Conservation (phyloP, 495 filamentous ascomycete species). For the Hypoxylon subgilvum region DNA sequence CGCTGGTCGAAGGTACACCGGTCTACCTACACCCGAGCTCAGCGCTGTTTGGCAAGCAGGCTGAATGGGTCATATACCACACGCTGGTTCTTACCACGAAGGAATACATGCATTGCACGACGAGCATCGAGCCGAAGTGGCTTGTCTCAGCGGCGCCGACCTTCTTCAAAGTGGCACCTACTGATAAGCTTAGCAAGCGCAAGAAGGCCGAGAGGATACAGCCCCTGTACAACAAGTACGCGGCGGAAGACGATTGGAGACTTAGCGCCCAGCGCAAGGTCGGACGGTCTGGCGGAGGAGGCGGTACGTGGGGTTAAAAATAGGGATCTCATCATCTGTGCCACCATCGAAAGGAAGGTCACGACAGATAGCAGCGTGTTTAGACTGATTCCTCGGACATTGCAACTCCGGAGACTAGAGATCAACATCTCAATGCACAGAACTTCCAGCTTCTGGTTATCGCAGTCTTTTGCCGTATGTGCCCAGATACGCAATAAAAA, state of each 20-base stretch:
- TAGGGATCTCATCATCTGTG: neutral
- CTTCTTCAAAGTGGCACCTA: constrained; percentile 97
- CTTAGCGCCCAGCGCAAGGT: constrained; percentile 85
- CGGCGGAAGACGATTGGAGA: constrained; percentile 88
- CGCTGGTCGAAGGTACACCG: constrained; percentile 89
- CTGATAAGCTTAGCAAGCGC: constrained; percentile 83
- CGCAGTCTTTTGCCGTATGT: too few relatives aligned
- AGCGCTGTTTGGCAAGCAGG: constrained; percentile 91
- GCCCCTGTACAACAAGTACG: constrained; percentile 90
- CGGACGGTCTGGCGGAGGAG: constrained; percentile 87
- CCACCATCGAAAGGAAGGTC: neutral
- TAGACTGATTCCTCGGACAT: neutral
- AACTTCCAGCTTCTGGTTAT: too few relatives aligned
- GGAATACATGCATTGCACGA: constrained; percentile 97
- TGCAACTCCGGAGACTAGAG: too few relatives aligned
- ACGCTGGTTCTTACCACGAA: constrained; percentile 87
- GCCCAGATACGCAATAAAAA: too few relatives aligned
- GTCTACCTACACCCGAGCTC: constrained; percentile 92
- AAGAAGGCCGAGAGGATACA: constrained; percentile 95
- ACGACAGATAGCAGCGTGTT: too few relatives aligned
- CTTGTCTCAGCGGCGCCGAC: constrained; percentile 91
- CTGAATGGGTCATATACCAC: constrained; percentile 95
- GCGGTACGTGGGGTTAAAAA: constrained; percentile 84
- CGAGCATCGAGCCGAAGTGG: constrained; percentile 90
- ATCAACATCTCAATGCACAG: too few relatives aligned